Base-by-base conservation (phyloP, 2,329 filamentous ascomycete species). In the Colletotrichum theobromicola region DNA sequence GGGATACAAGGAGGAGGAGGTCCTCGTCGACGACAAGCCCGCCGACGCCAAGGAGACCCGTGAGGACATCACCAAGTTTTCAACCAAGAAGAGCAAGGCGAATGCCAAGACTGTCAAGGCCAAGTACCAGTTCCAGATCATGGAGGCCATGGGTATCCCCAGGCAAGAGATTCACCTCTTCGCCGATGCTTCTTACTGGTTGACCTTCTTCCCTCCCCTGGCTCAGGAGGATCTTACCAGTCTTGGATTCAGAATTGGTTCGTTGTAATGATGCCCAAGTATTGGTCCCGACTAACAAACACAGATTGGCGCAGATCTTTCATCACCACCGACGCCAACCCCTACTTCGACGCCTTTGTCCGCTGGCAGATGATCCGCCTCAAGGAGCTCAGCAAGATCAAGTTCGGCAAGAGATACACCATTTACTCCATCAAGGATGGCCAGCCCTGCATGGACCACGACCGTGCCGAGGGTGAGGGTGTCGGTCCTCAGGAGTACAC, bases 51-150 rank as follows among this genome's bases (percentile, higher is more conserved):
- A 85, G 84, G 16, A 93, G 76, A 90, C 89, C 76, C 95, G 95
- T 85, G 93, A 94, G 79, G 96, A 99, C 81, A 87, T 95, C 68
- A 95, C 94, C 79, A 98, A 98, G 85, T 98, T 98, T 86, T 92
- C 91, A 57, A 94, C 94, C 67, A 98, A 95, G 85, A 98, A 98
- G 89, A 93, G 94, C 85, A 98, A 99, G 87, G 95, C 94, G 55
- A 93, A 93, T 12, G 93, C 95, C 35, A 98, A 98, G 88, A 93
- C 94, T 0, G 93, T 96, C 80, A 97, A 97, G 87, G 92, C 95
- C 85, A 98, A 98, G 87, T 98, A 98, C 85, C 95, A 98, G 80
- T 97, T 97, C 85, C 95, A 97, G 86, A 98, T 98, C 79, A 97
- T 98, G 95, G 87, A 96, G 80, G 94, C 96, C 7, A 91, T 98